phyloP scores from a whole-genome alignment of 2,329 filamentous ascomycete species.

The Aspergillus sp. region DNA sequence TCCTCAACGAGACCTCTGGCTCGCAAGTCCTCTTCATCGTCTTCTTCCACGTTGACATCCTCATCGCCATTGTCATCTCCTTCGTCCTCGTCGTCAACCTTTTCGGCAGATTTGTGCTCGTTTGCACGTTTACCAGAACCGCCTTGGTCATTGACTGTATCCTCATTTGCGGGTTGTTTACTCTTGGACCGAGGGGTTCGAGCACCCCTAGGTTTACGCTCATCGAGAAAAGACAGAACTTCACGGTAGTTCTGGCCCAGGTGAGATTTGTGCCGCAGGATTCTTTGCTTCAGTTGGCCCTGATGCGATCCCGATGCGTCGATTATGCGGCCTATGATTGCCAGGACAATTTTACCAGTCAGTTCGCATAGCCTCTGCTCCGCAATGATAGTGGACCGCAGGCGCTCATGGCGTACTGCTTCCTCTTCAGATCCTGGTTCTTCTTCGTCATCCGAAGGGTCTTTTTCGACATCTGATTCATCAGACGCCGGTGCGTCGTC shows the following conservation, averaged over 20 bases:
- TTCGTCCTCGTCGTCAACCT: slow-evolving; percentile 39
- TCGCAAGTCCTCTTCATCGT: slow-evolving; percentile 39
- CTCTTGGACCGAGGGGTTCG: slow-evolving; percentile 26
- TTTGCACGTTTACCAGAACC: slow-evolving; percentile 15
- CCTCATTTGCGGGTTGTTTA: slow-evolving; percentile 19
- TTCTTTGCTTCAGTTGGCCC: slow-evolving; percentile 63
- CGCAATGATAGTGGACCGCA: slow-evolving; percentile 65
- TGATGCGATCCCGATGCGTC: slow-evolving; percentile 58
- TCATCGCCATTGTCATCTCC: slow-evolving; percentile 26
- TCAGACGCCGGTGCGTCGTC: slow-evolving; percentile 67
- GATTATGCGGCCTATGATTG: slow-evolving; percentile 69
- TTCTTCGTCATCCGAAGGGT: slow-evolving; percentile 42
- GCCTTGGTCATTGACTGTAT: slow-evolving; percentile 9
- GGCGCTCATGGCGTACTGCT: slow-evolving; percentile 46
- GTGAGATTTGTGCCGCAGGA: slow-evolving; percentile 73
- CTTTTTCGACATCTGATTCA: slow-evolving; percentile 58
- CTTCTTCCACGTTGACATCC: slow-evolving; percentile 25
- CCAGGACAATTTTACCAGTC: slow-evolving; percentile 77
- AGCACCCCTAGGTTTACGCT: slow-evolving; percentile 45
- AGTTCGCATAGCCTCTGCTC: slow-evolving; percentile 85
- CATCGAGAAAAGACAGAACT: slow-evolving; percentile 74
- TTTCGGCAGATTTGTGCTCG: slow-evolving; percentile 34
- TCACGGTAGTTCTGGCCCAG: slow-evolving; percentile 84
- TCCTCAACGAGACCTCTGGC: slow-evolving; percentile 32
- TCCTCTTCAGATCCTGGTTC: slow-evolving; percentile 26